These are phyloP conservation scores for Alternaria conjuncta DNA, from an alignment of 2,329 filamentous ascomycete species.

Conservation along the genomic window DNA sequence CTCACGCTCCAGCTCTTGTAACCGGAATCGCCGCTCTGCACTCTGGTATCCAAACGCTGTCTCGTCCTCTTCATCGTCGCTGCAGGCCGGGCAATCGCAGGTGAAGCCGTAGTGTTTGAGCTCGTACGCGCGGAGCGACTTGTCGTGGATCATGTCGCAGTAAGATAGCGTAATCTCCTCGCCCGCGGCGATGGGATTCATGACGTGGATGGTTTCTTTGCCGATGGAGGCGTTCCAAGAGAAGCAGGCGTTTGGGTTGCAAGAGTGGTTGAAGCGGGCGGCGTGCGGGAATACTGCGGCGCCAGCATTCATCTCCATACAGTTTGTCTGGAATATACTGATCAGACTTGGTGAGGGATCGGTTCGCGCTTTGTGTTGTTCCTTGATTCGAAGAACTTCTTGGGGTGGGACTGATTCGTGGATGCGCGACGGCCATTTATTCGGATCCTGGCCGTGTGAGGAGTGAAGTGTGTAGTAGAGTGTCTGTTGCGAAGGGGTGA, in stretches of 20 bases:
- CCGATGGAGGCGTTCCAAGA: slow-evolving; percentile 40
- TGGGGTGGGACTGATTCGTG: slow-evolving; percentile 20
- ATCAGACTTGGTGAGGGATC: slow-evolving; percentile 25
- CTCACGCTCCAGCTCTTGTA: slow-evolving; percentile 45
- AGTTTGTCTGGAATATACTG: slow-evolving; percentile 52
- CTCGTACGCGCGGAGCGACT: slow-evolving; percentile 36
- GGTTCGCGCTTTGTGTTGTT: slow-evolving; percentile 42
- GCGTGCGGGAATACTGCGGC: slow-evolving; percentile 47
- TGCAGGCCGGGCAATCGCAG: slow-evolving; percentile 49
- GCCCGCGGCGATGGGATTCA: slow-evolving; percentile 41
- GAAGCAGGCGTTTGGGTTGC: slow-evolving; percentile 50
- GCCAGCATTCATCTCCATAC: slow-evolving; percentile 44
- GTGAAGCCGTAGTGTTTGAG: slow-evolving; percentile 47
- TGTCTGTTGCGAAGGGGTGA: slow-evolving; percentile 25
- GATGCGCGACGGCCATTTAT: slow-evolving; percentile 36
- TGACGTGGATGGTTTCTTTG: slow-evolving; percentile 44
- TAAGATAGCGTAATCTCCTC: slow-evolving; percentile 50
- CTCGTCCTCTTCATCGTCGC: slow-evolving; percentile 37
- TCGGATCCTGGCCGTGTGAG: slow-evolving; percentile 30
- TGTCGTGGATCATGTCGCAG: slow-evolving; percentile 43
- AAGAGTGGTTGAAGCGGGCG: slow-evolving; percentile 52
- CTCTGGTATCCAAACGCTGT: slow-evolving; percentile 34
- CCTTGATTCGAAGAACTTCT: slow-evolving; percentile 34
- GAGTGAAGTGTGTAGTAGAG: slow-evolving; percentile 41
- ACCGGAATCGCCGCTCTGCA: slow-evolving; percentile 36